phyloP scores from a whole-genome alignment of 345 rosid species.

The Balakata baccata region DNA sequence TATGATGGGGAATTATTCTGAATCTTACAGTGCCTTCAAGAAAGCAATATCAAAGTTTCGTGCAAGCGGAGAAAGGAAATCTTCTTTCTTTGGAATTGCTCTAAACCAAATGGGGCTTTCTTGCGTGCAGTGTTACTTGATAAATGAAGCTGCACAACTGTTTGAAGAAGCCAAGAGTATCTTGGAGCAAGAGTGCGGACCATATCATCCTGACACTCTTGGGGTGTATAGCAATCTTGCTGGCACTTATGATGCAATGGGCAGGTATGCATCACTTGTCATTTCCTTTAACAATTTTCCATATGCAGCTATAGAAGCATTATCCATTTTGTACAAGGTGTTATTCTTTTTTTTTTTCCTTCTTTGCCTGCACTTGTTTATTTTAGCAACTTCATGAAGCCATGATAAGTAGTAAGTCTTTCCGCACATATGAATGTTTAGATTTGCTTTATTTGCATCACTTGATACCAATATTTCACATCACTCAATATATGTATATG shows the following conservation, averaged over 20 bases:
- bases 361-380: not conserved
- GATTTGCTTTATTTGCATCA: not conserved
- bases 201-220: constrained; percentile 84
- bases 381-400: not conserved
- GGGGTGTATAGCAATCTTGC: constrained; percentile 92
- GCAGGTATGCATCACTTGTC: constrained; percentile 48
- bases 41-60: constrained; percentile 67
- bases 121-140: constrained; percentile 64
- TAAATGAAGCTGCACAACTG: constrained; percentile 78
- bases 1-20: constrained; percentile 71
- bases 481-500: not conserved
- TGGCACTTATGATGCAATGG: constrained; percentile 97
- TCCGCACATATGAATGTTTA: not conserved
- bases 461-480: not conserved
- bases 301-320: not conserved
- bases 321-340: not conserved
- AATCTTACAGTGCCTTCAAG: constrained; percentile 65
- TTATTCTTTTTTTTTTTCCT: not conserved
- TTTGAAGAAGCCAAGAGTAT: constrained; percentile 86
- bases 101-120: constrained; percentile 91
- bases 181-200: constrained; percentile 79
- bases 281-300: not conserved
- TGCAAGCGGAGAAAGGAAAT: constrained; percentile 70
- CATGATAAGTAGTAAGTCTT: not conserved
- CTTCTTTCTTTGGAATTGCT: constrained; percentile 75